Evolutionary conservation across 192 early-diverging fungal species (phyloP).

Genomic region (Coemansia sp.): DNA sequence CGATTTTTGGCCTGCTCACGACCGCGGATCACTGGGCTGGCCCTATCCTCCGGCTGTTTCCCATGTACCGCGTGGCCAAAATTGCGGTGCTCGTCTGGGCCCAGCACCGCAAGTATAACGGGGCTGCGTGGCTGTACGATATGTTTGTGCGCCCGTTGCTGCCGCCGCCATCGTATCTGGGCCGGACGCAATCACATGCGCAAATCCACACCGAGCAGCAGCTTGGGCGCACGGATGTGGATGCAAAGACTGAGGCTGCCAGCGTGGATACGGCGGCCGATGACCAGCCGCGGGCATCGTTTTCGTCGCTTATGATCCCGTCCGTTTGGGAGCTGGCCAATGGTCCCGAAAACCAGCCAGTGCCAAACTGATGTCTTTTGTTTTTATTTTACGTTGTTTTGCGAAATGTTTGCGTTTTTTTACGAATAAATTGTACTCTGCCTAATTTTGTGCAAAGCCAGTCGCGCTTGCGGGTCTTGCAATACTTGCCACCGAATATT

Average conservation of each 20-base stretch:
- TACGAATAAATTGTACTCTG: neutral
- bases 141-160: slow-evolving; percentile 39
- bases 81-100: slow-evolving; percentile 47
- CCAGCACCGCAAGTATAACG: slow-evolving; percentile 49
- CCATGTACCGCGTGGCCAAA: slow-evolving; percentile 46
- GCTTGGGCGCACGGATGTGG: slow-evolving; percentile 1
- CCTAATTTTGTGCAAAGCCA: slow-evolving; percentile 24
- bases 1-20: slow-evolving; percentile 45
- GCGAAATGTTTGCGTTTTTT: neutral
- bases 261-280: neutral
- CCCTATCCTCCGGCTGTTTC: slow-evolving; percentile 43
- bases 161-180: slow-evolving; percentile 24
- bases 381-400: neutral
- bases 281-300: neutral
- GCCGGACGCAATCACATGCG: neutral
- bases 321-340: slow-evolving; percentile 29
- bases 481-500: no score
- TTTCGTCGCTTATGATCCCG: slow-evolving; percentile 17
- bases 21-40: slow-evolving; percentile 52
- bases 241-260: neutral
- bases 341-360: neutral
- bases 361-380: neutral
- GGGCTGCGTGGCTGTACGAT: slow-evolving; percentile 49
- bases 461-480: slow-evolving; percentile 49
- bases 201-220: no score